Evolutionary conservation across 1,139 yeast species (phyloP).

Genomic region (Kazachstania sp.): DNA sequence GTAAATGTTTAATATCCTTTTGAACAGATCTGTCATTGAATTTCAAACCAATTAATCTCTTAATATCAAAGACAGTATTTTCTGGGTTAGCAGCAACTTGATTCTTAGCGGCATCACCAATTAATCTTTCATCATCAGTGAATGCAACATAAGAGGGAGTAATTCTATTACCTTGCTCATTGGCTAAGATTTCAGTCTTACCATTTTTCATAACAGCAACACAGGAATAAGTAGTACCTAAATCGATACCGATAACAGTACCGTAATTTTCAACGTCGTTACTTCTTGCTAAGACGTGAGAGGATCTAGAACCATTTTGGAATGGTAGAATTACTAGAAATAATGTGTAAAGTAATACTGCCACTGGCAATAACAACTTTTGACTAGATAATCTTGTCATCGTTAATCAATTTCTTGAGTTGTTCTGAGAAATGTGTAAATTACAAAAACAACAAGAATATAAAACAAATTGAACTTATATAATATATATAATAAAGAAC

Average conservation of each 20-base stretch:
- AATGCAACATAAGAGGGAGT: constrained; percentile 89
- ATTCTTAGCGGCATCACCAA: constrained; percentile 93
- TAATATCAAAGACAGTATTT: constrained; percentile 78
- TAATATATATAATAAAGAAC: constrained; percentile 59
- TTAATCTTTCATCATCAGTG: constrained; percentile 76
- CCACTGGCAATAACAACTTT: constrained; percentile 41
- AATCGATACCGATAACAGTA: constrained; percentile 65
- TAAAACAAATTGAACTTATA: not conserved
- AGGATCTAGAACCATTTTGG: constrained; percentile 30
- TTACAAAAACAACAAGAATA: not conserved
- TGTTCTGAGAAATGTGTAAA: too few relatives aligned
- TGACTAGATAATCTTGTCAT: not conserved
- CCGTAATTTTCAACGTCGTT: constrained; percentile 56
- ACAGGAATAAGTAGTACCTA: constrained; percentile 89
- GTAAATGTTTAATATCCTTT: constrained; percentile 75
- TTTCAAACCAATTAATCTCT: constrained; percentile 78
- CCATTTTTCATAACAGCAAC: constrained; percentile 92
- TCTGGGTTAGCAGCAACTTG: constrained; percentile 77
- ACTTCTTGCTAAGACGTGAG: constrained; percentile 21
- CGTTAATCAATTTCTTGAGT: too few relatives aligned
- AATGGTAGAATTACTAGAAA: constrained; percentile 52
- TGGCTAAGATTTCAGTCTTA: constrained; percentile 84
- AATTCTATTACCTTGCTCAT: constrained; percentile 93
- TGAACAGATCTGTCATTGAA: constrained; percentile 69
- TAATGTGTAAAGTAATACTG: constrained; percentile 49